Conservation (phyloP, 2,329 filamentous ascomycete species). For the Penicillium sp. region DNA sequence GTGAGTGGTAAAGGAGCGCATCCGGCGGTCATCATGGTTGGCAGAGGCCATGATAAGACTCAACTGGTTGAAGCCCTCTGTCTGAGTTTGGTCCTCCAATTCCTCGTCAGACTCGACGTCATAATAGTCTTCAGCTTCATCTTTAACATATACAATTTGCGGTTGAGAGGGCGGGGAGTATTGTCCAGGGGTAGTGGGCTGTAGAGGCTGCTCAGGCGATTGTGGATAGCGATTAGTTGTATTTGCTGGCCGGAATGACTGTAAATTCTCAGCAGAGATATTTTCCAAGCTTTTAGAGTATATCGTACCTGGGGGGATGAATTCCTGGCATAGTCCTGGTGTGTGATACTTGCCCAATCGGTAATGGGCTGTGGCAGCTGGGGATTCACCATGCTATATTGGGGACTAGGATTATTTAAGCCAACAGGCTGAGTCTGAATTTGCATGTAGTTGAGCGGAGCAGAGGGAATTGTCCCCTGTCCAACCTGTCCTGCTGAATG, state of each 20-base stretch:
- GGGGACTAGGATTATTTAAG: background rate
- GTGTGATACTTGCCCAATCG: slow-evolving; percentile 6
- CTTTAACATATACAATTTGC: slow-evolving; percentile 45
- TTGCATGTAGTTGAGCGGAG: background rate
- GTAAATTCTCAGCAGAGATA: background rate
- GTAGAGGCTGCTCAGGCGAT: slow-evolving; percentile 2
- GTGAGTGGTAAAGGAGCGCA: slow-evolving; percentile 51
- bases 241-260: background rate
- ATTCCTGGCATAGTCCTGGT: background rate
- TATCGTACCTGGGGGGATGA: background rate
- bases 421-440: background rate
- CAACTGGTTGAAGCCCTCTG: slow-evolving; percentile 37
- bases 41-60: slow-evolving; percentile 47
- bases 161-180: slow-evolving; percentile 15
- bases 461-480: background rate
- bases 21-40: slow-evolving; percentile 47
- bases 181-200: slow-evolving; percentile 2
- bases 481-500: background rate
- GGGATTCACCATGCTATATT: background rate
- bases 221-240: slow-evolving; percentile 15
- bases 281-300: background rate
- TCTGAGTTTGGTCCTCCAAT: slow-evolving; percentile 40
- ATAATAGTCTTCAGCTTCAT: slow-evolving; percentile 61
- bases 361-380: slow-evolving; percentile 9
- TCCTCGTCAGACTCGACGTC: slow-evolving; percentile 64